These are phyloP conservation scores for Globisporangium nagaii DNA, from an alignment of 352 stramenopile species.

Conservation along the genomic window DNA sequence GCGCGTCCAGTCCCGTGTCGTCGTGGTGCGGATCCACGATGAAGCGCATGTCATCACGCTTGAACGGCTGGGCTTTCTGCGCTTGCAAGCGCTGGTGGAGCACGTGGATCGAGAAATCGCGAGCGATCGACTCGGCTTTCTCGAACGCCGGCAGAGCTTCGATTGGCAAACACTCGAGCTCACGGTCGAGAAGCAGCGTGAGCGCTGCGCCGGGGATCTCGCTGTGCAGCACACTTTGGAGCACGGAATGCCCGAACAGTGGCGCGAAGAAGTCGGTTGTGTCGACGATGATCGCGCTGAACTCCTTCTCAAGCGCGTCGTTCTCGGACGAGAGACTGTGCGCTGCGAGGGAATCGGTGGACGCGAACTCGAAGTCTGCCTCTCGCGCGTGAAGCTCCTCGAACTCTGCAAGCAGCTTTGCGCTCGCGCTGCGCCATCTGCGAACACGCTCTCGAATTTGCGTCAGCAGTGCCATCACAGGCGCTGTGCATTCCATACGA, in stretches of 20 bases:
- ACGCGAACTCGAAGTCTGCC: conserved; percentile 35
- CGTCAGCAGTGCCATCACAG: conserved; percentile 17
- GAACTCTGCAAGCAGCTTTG: conserved; percentile 30
- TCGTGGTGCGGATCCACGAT: conserved; percentile 63
- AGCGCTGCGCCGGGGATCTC: conserved; percentile 41
- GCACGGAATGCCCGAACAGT: conserved; percentile 45
- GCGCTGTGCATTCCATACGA: conserved; percentile 56
- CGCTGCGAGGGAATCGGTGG: conserved; percentile 2
- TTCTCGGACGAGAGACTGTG: conserved; percentile 1
- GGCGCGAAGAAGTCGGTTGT: conserved; percentile 38
- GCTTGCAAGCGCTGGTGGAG: conserved; percentile 42
- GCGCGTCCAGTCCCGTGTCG: conserved; percentile 28
- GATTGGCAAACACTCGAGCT: conserved; percentile 42
- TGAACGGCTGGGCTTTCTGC: conserved; percentile 47
- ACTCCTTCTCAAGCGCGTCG: conserved; percentile 50
- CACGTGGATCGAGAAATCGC: conserved; percentile 74
- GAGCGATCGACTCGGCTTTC: conserved; percentile 40
- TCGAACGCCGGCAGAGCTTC: conserved; percentile 42
- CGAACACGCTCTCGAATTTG: conserved; percentile 25
- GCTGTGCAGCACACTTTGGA: conserved; percentile 31
- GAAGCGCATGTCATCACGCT: conserved; percentile 52
- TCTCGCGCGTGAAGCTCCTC: conserved; percentile 32
- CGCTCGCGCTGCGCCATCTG: conserved; percentile 28
- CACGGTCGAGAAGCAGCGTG: conserved; percentile 48
- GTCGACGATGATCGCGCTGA: conserved; percentile 41